phyloP scores from a whole-genome alignment of 805 yeast species.

The Helenozyma baotianmanensis region DNA sequence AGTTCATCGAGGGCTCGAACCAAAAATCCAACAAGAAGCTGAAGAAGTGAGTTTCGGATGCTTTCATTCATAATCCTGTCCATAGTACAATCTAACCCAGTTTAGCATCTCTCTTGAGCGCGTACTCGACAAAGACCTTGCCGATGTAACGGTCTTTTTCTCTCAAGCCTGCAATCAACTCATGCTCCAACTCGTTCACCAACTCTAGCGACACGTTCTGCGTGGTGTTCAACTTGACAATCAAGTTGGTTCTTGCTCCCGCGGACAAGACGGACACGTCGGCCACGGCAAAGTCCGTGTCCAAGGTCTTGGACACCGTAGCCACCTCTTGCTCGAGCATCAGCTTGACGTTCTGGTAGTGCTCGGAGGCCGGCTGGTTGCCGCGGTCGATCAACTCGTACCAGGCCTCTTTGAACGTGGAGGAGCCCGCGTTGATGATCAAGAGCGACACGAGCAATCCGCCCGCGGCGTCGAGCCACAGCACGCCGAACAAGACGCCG shows the following conservation, averaged over 20 bases:
- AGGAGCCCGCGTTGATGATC: slow-evolving; percentile 79
- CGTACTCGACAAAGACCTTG: slow-evolving; percentile 14
- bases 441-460: slow-evolving; percentile 81
- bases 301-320: slow-evolving; percentile 18
- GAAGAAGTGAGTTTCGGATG: slow-evolving; percentile 4
- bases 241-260: slow-evolving; percentile 52
- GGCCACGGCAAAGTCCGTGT: slow-evolving; percentile 31
- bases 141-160: slow-evolving; percentile 13
- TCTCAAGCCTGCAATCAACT: slow-evolving; percentile 10
- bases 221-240: slow-evolving; percentile 24
- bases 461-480: slow-evolving; percentile 89
- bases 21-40: slow-evolving; percentile 17
- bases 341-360: slow-evolving; percentile 40
- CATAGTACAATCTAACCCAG: background rate
- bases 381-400: slow-evolving; percentile 78
- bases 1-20: slow-evolving; percentile 59
- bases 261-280: slow-evolving; percentile 48
- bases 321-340: slow-evolving; percentile 32
- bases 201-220: slow-evolving; percentile 15
- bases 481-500: slow-evolving; percentile 71
- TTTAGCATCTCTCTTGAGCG: background rate
- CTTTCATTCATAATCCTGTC: slow-evolving; percentile 1
- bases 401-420: slow-evolving; percentile 64
- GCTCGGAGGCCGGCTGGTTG: slow-evolving; percentile 45
- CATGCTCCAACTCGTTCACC: slow-evolving; percentile 10